These are phyloP conservation scores for Neonectria neomacrospora DNA, from an alignment of 2,329 filamentous ascomycete species.

Conservation along the genomic window DNA sequence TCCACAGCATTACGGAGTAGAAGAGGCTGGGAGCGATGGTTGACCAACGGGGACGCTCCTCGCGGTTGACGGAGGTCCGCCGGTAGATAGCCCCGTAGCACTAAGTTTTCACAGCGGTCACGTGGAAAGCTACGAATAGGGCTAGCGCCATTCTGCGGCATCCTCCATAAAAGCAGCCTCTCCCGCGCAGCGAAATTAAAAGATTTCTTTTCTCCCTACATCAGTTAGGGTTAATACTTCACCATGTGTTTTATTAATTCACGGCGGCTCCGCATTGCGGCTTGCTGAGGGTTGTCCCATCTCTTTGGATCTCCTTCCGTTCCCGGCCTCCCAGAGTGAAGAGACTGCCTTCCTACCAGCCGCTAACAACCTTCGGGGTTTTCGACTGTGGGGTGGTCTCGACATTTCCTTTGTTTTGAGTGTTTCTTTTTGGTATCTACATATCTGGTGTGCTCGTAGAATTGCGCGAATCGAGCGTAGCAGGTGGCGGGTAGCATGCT, in stretches of 20 bases:
- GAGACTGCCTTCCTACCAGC: conserved; percentile 61
- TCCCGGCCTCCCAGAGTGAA: conserved; percentile 64
- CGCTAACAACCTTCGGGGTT: conserved; percentile 53
- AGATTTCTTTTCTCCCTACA: conserved; percentile 53
- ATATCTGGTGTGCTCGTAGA: not conserved
- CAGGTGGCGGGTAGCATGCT: not conserved
- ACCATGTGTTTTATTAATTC: conserved; percentile 62
- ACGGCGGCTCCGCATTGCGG: conserved; percentile 64
- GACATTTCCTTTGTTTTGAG: conserved; percentile 49
- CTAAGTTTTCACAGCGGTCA: not conserved
- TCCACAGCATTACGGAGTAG: not conserved
- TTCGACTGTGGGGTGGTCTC: conserved; percentile 64
- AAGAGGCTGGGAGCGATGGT: not conserved
- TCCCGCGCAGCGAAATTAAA: conserved; percentile 30
- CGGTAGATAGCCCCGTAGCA: not conserved
- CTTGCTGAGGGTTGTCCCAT: conserved; percentile 64
- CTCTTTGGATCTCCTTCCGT: conserved; percentile 65
- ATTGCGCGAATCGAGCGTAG: not conserved
- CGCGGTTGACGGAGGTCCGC: not conserved
- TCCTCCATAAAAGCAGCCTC: not conserved
- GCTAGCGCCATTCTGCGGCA: not conserved
- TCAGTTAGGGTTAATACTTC: conserved; percentile 60
- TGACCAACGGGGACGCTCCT: not conserved
- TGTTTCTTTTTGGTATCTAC: not conserved
- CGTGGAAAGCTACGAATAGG: not conserved